Evolutionary conservation across 495 filamentous ascomycete species (phyloP), one percentile per base, ranked within the genome.

Genomic region (Xeromyces bisporus): DNA sequence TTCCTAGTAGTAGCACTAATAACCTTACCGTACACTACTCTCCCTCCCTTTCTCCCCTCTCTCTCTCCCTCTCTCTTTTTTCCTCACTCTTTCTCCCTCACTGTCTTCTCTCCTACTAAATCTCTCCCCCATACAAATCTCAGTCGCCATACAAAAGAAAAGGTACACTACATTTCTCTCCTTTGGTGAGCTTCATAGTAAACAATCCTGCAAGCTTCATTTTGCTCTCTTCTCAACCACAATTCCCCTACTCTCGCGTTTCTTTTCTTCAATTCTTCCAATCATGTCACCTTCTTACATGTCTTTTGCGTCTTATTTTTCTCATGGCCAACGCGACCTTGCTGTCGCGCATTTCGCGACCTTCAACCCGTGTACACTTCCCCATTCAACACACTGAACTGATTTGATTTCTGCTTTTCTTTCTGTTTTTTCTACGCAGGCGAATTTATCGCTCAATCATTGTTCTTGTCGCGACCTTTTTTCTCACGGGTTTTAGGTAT

Each of bases 111-210:
- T 59, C 68, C 62, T 69, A 68, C 67, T 62, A 58, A 59, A 57
- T 54, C 56, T 56, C 51, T 59, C 64, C 52, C 66, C 59, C 68
- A 69, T 67, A 73, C 67, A 71, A 71, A 64, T 58, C 63, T 58
- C 51, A 60, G 60, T 64, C 64, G 61, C 53, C 50, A 61, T 47
- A 58, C 55, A 57, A 60, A 54, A 60, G 61, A 52, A 58, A 48
- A 57, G 52, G 55, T 55, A 48, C 51, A 55, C n/a, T n/a, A n/a
- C n/a, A n/a, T 9, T 9, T 52, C 55, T 46, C 46, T 44, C 43
- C 41, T 29, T 45, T 33, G 47, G 51, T 57, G 40, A 51, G 53
- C 43, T 37, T 33, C 40, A 39, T 39, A 36, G 41, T 48, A 47
- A 47, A 55, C 39, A 50, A 38, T 35, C 31, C 25, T 13, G 18